These are phyloP conservation scores for Cordyceps pruinosa DNA, from an alignment of 2,329 filamentous ascomycete genomes.

Conservation along the genomic window DNA sequence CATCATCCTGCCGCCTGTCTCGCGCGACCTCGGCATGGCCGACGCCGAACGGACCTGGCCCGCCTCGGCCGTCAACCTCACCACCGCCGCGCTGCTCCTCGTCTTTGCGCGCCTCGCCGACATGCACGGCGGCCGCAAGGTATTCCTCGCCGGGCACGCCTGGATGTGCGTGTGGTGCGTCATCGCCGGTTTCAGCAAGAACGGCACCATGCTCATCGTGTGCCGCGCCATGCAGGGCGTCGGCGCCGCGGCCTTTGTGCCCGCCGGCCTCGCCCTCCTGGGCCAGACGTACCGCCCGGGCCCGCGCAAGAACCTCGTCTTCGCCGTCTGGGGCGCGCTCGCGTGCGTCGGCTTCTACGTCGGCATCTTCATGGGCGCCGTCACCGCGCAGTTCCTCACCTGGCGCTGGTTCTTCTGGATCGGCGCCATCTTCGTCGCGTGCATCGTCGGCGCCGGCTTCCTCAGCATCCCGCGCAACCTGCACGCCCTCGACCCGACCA, in stretches of 20 bases:
- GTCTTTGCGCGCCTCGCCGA: conserved; percentile 56
- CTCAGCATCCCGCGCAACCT: conserved; percentile 33
- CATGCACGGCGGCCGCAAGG: conserved; percentile 53
- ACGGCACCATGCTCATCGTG: conserved; percentile 63
- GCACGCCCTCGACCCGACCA: conserved; percentile 17
- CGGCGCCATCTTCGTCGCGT: conserved; percentile 38
- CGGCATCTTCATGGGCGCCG: conserved; percentile 62
- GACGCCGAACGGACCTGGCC: conserved; percentile 56
- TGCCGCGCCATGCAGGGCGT: conserved; percentile 70
- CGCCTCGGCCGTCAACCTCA: conserved; percentile 54
- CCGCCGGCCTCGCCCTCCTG: conserved; percentile 64
- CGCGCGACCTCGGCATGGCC: conserved; percentile 56
- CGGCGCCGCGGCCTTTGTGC: conserved; percentile 61
- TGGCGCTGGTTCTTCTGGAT: conserved; percentile 71
- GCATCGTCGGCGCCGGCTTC: conserved; percentile 39
- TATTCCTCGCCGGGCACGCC: conserved; percentile 52
- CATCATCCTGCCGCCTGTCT: conserved; percentile 62
- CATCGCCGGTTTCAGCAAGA: conserved; percentile 61
- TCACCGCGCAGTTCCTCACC: conserved; percentile 50
- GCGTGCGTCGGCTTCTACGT: conserved; percentile 53
- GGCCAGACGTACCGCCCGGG: conserved; percentile 64
- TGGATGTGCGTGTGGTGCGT: conserved; percentile 67
- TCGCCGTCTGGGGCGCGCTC: conserved; percentile 52
- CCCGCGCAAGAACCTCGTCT: conserved; percentile 63
- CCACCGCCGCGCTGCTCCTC: conserved; percentile 52